Evolutionary conservation across 2,329 filamentous ascomycete species (phyloP).

Genomic region (Zarea fungicola): DNA sequence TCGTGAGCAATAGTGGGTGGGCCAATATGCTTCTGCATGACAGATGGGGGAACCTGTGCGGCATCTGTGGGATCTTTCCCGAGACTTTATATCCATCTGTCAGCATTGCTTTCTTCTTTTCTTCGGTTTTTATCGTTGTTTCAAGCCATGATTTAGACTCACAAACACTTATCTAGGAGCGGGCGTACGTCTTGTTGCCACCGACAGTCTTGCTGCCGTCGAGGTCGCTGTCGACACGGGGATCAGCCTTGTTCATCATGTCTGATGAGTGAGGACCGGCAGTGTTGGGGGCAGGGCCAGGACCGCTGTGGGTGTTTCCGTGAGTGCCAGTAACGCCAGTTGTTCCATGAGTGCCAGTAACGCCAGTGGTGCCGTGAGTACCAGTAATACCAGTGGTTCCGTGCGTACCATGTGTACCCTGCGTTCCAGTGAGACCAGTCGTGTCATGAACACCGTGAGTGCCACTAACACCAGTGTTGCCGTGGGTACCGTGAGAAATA

Average conservation of each 20-base stretch:
- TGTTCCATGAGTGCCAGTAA: background rate
- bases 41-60: slow-evolving; percentile 52
- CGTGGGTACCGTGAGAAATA: too few relatives aligned
- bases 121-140: background rate
- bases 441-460: slow-evolving; percentile 22
- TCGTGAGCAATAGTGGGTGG: slow-evolving; percentile 40
- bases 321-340: slow-evolving; percentile 14
- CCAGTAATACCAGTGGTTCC: slow-evolving; percentile 10
- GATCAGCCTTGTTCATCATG: slow-evolving; percentile 50
- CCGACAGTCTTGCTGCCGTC: slow-evolving; percentile 51
- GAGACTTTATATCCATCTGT: background rate
- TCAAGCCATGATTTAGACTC: background rate
- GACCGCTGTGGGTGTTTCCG: slow-evolving; percentile 26
- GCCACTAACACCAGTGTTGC: background rate
- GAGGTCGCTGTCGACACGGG: slow-evolving; percentile 50
- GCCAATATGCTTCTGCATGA: slow-evolving; percentile 43
- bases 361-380: slow-evolving; percentile 17
- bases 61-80: slow-evolving; percentile 47
- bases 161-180: slow-evolving; percentile 28
- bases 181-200: slow-evolving; percentile 43
- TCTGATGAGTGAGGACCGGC: slow-evolving; percentile 45
- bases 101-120: background rate
- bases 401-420: too few relatives aligned
- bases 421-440: slow-evolving; percentile 30
- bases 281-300: slow-evolving; percentile 30